These are phyloP conservation scores for Tylopilus vinaceipallidus DNA, from an alignment of 768 basidiomycete genomes.

Conservation along the genomic window DNA sequence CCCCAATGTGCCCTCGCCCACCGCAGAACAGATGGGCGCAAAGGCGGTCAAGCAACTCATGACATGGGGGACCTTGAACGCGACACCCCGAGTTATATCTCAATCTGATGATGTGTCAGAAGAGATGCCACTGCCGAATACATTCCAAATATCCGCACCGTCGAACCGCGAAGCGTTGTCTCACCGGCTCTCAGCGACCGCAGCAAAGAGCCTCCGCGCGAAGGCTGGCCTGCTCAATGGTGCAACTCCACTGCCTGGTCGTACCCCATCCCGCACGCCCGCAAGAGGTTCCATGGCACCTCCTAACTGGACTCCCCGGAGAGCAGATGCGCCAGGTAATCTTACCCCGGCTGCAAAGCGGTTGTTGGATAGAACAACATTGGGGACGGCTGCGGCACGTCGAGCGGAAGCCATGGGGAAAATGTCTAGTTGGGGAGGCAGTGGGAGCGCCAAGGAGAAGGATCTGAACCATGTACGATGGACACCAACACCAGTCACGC, in stretches of 20 bases:
- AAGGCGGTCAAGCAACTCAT: conserved; percentile 87
- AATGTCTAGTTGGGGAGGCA: conserved; percentile 54
- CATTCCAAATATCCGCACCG: conserved; percentile 77
- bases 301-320: conserved; percentile 75
- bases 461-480: conserved; percentile 69
- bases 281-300: conserved; percentile 62
- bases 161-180: conserved; percentile 81
- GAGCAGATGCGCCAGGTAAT: conserved; percentile 67
- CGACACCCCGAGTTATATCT: conserved; percentile 86
- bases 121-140: conserved; percentile 42
- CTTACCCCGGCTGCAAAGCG: conserved; percentile 85
- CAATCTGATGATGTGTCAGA: conserved; percentile 54
- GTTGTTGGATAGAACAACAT: conserved; percentile 69
- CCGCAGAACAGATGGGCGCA: conserved; percentile 77
- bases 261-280: conserved; percentile 38
- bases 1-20: conserved; percentile 83
- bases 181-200: conserved; percentile 76
- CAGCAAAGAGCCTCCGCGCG: conserved; percentile 74
- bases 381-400: conserved; percentile 58
- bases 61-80: conserved; percentile 94
- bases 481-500: conserved; percentile 69
- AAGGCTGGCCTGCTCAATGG: conserved; percentile 66
- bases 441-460: conserved; percentile 46
- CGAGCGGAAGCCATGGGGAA: conserved; percentile 69
- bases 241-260: conserved; percentile 25